Evolutionary conservation across 2,329 filamentous ascomycete genomes (phyloP).

Genomic region (Exophiala viscosa): DNA sequence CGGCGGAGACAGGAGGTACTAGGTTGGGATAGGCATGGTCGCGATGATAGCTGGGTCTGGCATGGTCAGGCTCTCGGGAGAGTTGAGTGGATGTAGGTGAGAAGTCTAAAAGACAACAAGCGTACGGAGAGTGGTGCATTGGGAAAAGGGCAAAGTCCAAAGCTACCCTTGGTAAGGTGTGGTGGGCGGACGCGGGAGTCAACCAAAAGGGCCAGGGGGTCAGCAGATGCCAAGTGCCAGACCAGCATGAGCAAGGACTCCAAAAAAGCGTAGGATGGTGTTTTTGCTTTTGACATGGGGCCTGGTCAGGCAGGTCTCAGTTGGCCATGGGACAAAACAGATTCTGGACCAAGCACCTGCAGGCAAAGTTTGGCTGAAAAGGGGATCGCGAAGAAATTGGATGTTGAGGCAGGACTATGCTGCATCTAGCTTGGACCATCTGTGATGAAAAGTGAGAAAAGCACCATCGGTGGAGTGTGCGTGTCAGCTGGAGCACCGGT

Average conservation of each 20-base stretch:
- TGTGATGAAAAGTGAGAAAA: conserved; percentile 7
- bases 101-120: not conserved
- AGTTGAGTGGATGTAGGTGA: conserved; percentile 2
- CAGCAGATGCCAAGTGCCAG: not conserved
- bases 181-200: not conserved
- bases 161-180: not conserved
- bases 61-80: conserved; percentile 3
- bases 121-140: not conserved
- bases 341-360: conserved; percentile 20
- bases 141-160: not conserved
- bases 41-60: conserved; percentile 5
- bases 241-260: not conserved
- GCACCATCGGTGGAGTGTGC: not conserved
- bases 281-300: conserved; percentile 11
- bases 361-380: conserved; percentile 19
- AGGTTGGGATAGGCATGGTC: conserved; percentile 21
- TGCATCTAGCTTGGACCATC: conserved; percentile 10
- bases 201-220: not conserved
- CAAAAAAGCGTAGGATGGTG: not conserved
- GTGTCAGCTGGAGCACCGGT: conserved; percentile 1
- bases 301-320: conserved; percentile 15
- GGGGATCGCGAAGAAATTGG: conserved; percentile 23
- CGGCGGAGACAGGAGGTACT: conserved; percentile 23
- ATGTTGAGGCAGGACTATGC: conserved; percentile 20
- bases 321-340: conserved; percentile 9